phyloP scores from a whole-genome alignment of 2,329 filamentous ascomycete genomes.

The Triangularia verruculosa region DNA sequence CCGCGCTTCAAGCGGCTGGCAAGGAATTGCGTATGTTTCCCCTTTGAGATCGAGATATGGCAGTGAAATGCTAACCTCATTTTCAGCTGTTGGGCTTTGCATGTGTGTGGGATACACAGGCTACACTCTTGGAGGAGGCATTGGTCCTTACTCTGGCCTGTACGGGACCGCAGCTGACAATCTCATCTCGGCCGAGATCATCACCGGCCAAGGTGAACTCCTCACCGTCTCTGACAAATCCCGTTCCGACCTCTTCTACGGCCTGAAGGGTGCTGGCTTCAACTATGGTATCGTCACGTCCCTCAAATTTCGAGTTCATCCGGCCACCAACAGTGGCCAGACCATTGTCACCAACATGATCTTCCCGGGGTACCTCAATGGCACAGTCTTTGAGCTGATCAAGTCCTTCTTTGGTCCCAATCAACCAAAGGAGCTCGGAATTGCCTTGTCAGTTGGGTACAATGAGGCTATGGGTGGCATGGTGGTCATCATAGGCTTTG shows the following conservation, averaged over 20 bases:
- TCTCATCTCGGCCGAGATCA: slow-evolving; percentile 8
- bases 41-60: too few relatives aligned
- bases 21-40: slow-evolving; percentile 6
- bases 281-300: slow-evolving; percentile 55
- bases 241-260: slow-evolving; percentile 52
- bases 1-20: slow-evolving; percentile 6
- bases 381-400: not conserved
- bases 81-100: slow-evolving; percentile 1
- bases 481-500: not conserved
- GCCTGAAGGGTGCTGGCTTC: slow-evolving; percentile 51
- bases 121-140: slow-evolving; percentile 15
- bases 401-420: not conserved
- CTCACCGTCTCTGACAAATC: slow-evolving; percentile 36
- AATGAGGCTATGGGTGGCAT: not conserved
- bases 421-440: not conserved
- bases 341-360: not conserved
- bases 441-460: not conserved
- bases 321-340: not conserved
- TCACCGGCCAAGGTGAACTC: slow-evolving; percentile 15
- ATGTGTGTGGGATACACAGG: slow-evolving; percentile 10
- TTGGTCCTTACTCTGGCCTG: slow-evolving; percentile 10
- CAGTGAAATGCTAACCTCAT: too few relatives aligned
- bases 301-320: not conserved
- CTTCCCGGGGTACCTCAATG: not conserved
- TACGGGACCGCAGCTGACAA: slow-evolving; percentile 8